A percentile compares a stretch with the other conserved stretches of the same genome.
These are phyloP conservation scores for Ophiocordyceps australis DNA, from an alignment of 2,329 filamentous ascomycete species.

Conservation along the genomic window DNA sequence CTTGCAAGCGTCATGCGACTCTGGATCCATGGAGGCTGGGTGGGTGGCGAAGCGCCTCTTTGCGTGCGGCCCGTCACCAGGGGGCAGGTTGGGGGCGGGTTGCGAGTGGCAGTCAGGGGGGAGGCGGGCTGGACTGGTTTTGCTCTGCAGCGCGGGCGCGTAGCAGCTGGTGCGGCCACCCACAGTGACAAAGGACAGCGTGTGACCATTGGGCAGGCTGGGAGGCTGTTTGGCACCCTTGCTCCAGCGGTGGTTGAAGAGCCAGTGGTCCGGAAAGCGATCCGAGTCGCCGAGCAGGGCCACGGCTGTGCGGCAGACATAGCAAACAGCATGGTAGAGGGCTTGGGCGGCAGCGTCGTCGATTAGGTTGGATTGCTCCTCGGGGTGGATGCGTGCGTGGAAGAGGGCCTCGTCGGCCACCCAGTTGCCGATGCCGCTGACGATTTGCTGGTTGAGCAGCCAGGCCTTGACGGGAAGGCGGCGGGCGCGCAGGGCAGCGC, in stretches of 20 bases:
- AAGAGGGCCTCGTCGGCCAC: constrained; percentile 90
- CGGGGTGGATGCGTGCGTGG: constrained; percentile 74
- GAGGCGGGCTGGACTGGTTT: constrained; percentile 30
- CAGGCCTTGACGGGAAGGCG: constrained; percentile 81
- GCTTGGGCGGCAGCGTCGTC: constrained; percentile 48
- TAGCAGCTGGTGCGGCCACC: constrained; percentile 84
- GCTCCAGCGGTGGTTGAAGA: constrained; percentile 77
- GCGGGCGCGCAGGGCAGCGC: constrained; percentile 51
- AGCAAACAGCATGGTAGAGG: constrained; percentile 55
- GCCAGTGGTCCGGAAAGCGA: constrained; percentile 71
- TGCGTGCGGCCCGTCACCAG: no score
- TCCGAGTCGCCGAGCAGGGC: constrained; percentile 66
- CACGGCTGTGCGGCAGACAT: constrained; percentile 66
- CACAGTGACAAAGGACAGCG: constrained; percentile 72
- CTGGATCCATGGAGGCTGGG: no score
- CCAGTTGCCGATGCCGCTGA: constrained; percentile 94
- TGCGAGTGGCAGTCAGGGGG: no score
- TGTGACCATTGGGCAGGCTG: constrained; percentile 65
- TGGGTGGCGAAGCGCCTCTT: no score
- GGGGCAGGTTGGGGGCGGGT: no score
- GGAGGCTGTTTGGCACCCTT: constrained; percentile 57
- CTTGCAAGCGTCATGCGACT: no score
- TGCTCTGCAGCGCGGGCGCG: constrained; percentile 74
- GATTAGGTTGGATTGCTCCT: constrained; percentile 81
- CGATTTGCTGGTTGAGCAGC: constrained; percentile 69